Conservation (phyloP, 2,329 filamentous ascomycete genomes). For the Penicillium frequentans region DNA sequence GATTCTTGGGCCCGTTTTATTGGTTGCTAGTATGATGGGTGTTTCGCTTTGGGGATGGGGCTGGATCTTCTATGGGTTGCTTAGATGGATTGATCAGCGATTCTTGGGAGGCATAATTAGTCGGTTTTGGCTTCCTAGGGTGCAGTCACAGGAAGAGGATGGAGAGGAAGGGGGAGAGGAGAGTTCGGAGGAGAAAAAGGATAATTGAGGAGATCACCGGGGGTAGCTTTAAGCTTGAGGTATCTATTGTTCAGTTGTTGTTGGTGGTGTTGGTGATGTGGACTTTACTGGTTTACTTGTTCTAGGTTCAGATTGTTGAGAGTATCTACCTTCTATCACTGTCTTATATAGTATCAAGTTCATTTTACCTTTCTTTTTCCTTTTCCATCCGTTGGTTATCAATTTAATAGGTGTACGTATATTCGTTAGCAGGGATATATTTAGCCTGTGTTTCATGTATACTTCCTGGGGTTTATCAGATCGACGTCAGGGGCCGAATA, state of each 20-base stretch:
- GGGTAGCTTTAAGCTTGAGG: neutral
- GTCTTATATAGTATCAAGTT: neutral
- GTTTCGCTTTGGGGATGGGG: conserved; percentile 32
- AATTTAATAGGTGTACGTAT: neutral
- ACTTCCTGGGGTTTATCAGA: too few species aligned
- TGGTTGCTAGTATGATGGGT: conserved; percentile 31
- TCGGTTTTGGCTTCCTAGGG: conserved; percentile 22
- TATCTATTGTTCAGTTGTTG: neutral
- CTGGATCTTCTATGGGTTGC: conserved; percentile 28
- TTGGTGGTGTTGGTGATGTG: neutral
- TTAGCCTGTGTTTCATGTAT: too few species aligned
- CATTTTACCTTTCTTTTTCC: neutral
- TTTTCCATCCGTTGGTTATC: neutral
- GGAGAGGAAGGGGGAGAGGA: neutral
- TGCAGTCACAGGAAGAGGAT: conserved; percentile 1
- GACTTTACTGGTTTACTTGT: neutral
- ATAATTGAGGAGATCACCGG: neutral
- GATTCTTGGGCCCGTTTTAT: conserved; percentile 31
- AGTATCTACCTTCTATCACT: neutral
- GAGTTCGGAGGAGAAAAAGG: conserved; percentile 6
- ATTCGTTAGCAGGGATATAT: neutral
- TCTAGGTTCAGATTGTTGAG: neutral
- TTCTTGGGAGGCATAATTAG: conserved; percentile 27
- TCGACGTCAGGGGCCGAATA: too few species aligned
- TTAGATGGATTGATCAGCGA: conserved; percentile 25